These are phyloP conservation scores for Odontarrhena argentea DNA, from an alignment of 345 rosid species.

Conservation along the genomic window DNA sequence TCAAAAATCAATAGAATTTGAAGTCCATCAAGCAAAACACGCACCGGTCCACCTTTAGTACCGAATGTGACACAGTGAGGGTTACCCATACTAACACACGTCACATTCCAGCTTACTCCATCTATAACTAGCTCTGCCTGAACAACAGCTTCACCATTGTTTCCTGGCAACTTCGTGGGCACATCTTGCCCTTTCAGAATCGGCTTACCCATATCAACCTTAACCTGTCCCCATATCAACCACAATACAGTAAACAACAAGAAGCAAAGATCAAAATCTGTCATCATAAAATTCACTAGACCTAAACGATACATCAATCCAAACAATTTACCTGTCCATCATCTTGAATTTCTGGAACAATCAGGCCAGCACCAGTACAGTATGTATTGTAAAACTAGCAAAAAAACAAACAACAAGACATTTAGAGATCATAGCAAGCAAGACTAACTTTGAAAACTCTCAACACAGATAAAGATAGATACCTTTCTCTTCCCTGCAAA, in stretches of 20 bases:
- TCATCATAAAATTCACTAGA: too few species aligned
- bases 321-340: conserved; percentile 74
- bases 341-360: conserved; percentile 79
- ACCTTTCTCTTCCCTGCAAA: conserved; percentile 70
- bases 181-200: conserved; percentile 78
- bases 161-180: conserved; percentile 73
- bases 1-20: too few species aligned
- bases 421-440: conserved; percentile 2
- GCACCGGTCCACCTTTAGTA: conserved; percentile 63
- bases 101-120: conserved; percentile 85
- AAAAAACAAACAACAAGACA: too few species aligned
- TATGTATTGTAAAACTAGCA: conserved; percentile 73
- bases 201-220: conserved; percentile 95
- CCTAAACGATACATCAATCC: too few species aligned
- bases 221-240: conserved; percentile 58
- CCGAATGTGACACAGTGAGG: conserved; percentile 94
- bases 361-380: conserved; percentile 96
- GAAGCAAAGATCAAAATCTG: too few species aligned
- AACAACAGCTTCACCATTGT: conserved; percentile 47
- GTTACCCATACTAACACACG: conserved; percentile 98
- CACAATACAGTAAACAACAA: conserved; percentile 23
- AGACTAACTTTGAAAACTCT: neutral
- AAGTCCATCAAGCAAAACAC: conserved; percentile 5
- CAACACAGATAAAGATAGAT: too few species aligned
- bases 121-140: conserved; percentile 67